Conservation (phyloP, 257 asterid species). For the Lithospermum erythrorhizon region DNA sequence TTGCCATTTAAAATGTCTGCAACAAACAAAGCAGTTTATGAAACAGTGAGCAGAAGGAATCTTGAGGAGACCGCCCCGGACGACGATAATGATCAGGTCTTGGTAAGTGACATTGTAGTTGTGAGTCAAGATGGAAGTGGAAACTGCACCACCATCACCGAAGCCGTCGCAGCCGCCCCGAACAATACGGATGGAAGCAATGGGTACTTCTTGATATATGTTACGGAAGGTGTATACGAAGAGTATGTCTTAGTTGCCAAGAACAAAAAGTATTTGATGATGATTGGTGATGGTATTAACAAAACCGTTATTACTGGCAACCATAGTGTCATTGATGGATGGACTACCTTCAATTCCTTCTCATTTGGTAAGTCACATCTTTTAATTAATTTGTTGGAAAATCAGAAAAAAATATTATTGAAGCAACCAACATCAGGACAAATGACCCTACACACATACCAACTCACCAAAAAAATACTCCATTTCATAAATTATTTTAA, state of each 20-base stretch:
- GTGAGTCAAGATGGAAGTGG: conserved; percentile 47
- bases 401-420: too few species aligned
- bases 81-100: conserved; percentile 17
- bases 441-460: too few species aligned
- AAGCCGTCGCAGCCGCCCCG: conserved; percentile 48
- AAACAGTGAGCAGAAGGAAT: conserved; percentile 22
- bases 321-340: conserved; percentile 46
- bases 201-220: conserved; percentile 45
- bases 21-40: conserved; percentile 15
- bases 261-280: conserved; percentile 46
- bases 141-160: conserved; percentile 40
- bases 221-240: conserved; percentile 43
- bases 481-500: too few species aligned
- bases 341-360: conserved; percentile 55
- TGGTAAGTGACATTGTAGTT: conserved; percentile 34
- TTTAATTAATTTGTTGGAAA: not conserved
- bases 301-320: conserved; percentile 49
- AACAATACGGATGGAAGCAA: conserved; percentile 21
- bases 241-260: conserved; percentile 42
- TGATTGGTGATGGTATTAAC: conserved; percentile 62
- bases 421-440: not conserved
- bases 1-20: conserved; percentile 32
- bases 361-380: conserved; percentile 34
- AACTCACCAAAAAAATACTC: too few species aligned
- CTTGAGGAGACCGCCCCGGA: conserved; percentile 25